Conservation (phyloP, 768 basidiomycete genomes). For the Collybiopsis luxurians region DNA sequence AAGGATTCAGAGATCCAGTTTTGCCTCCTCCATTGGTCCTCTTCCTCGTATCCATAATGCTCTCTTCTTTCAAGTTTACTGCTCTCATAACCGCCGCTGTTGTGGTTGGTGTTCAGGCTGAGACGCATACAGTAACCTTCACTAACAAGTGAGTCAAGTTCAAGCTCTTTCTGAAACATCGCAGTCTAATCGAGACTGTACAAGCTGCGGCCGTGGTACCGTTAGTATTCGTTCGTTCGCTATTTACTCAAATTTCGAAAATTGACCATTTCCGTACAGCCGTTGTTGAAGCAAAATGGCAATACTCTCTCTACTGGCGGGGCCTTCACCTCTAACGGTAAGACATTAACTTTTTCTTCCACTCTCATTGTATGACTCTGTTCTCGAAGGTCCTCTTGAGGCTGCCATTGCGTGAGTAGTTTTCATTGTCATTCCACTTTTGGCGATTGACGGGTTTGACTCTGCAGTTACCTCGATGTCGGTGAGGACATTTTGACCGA, state of each 20-base stretch:
- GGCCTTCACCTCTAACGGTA: slow-evolving; percentile 20
- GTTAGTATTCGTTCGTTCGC: not conserved
- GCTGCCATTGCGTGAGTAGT: slow-evolving; percentile 28
- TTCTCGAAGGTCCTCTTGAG: slow-evolving; percentile 18
- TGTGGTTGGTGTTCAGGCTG: not conserved
- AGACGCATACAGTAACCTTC: not conserved
- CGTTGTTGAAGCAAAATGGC: slow-evolving; percentile 14
- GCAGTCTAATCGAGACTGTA: not conserved
- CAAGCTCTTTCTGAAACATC: no score
- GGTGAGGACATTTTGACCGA: slow-evolving; percentile 2
- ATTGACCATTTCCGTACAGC: not conserved
- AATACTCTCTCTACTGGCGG: slow-evolving; percentile 26
- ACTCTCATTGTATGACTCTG: not conserved
- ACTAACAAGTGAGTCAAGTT: not conserved
- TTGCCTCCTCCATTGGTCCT: no score
- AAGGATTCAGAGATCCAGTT: no score
- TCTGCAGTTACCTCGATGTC: slow-evolving; percentile 7
- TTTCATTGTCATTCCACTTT: not conserved
- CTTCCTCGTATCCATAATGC: not conserved
- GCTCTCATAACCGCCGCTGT: not conserved
- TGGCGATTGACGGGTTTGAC: not conserved
- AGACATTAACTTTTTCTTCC: no score
- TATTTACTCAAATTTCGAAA: not conserved
- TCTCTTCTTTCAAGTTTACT: not conserved
- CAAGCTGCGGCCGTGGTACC: not conserved